Base-by-base conservation (phyloP, 345 rosid species). In the Stellera chamaejasme region DNA sequence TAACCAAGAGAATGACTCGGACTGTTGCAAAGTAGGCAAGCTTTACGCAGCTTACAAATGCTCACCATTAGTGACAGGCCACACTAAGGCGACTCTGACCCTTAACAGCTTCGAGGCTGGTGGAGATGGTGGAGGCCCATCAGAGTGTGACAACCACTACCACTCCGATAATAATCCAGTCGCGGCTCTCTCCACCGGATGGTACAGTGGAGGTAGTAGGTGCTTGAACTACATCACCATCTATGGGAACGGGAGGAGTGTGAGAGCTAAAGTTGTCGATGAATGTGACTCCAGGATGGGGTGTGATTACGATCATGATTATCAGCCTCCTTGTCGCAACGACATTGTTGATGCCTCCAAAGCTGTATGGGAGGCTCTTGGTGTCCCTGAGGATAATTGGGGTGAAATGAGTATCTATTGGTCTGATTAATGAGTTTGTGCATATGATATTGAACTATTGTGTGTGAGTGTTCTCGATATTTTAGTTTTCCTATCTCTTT, bases 171-270 rank as follows among this genome's bases (percentile, higher is more conserved):
- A 59, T 8, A 48, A 41, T 0, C 72, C 56, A 2, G 47, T 72
- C 0, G 79, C 60, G 10, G 75, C 75, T 13, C 27, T 74, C 9
- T 74, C 79, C 3, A 70, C 72, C 0, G 78, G 78, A 26, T 74
- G 78, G 78, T 66, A 14, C 65, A 68, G 45, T 32, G 54, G 50
- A 10, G 25, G 16, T 13, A 65, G 52, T 6, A 19, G 72, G 11
- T 75, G 79, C 50, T 46, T 41, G 14, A 50, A 49, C 1, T 47
- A 36, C 36, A 56, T 68, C 13, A 65, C 50, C 27, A 71, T 75
- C n/a, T 2, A 58, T 4, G 75, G 68, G 2, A 67, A 67, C 26
- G 66, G 62, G 11, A 47, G 43, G 2, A 69, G 58, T 26, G 66
- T 66, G 1, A 56, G 14, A 27, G 72, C 79, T 4, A 70, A 50